A percentile compares a stretch with the other conserved stretches of the same genome.
These are phyloP conservation scores for Fragilariopsis cylindrus DNA, from an alignment of 108 stramenopile genomes.

Conservation along the genomic window DNA sequence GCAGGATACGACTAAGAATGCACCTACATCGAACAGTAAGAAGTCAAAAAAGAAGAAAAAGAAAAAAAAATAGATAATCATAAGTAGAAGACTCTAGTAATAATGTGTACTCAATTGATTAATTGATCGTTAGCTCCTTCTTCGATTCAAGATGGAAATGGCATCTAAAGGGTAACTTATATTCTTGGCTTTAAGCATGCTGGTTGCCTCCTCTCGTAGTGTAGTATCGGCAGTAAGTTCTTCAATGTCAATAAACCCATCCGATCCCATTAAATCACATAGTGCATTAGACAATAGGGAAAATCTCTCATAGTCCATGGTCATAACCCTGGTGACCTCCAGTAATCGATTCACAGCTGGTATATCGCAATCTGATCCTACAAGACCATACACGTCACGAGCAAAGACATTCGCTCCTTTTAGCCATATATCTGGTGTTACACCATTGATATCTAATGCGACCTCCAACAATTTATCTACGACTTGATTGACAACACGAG, in stretches of 20 bases:
- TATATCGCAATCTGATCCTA: constrained; percentile 32
- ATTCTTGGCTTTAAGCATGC: constrained; percentile 74
- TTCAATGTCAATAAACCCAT: constrained; percentile 38
- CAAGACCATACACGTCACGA: constrained; percentile 33
- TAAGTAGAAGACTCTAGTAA: not conserved
- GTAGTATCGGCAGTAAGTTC: constrained; percentile 58
- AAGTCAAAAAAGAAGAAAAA: constrained; percentile 58
- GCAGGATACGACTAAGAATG: constrained; percentile 2
- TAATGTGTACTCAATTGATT: not conserved
- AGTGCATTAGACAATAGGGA: constrained; percentile 47
- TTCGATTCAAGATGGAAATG: constrained; percentile 72
- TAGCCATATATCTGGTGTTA: constrained; percentile 59
- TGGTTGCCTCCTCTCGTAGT: constrained; percentile 59
- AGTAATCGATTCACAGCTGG: constrained; percentile 47
- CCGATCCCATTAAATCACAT: constrained; percentile 43
- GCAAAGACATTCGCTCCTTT: constrained; percentile 48
- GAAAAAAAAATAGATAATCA: constrained; percentile 30
- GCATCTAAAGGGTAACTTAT: constrained; percentile 55
- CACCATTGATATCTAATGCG: constrained; percentile 66
- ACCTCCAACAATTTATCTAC: constrained; percentile 70
- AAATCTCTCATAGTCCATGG: constrained; percentile 34
- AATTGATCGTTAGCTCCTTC: constrained; percentile 30
- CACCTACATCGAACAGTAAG: constrained; percentile 12
- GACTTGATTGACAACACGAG: constrained; percentile 34
- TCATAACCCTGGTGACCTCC: constrained; percentile 52